Conservation (phyloP, 352 stramenopile genomes). For the Vaucheria bursata region DNA sequence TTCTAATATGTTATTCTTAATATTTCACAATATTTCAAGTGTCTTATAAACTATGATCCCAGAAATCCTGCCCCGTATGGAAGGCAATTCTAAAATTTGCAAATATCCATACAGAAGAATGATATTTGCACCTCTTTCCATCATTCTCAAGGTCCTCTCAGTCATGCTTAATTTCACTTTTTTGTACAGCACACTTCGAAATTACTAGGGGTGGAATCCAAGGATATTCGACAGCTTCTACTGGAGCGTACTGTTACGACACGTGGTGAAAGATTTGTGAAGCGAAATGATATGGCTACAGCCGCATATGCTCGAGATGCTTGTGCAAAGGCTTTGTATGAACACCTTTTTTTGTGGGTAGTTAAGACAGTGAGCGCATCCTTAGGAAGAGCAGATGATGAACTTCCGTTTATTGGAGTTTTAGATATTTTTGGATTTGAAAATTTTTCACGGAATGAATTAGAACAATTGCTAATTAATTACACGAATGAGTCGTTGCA, state of each 20-base stretch:
- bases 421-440: slow-evolving; percentile 99
- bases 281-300: slow-evolving; percentile 54
- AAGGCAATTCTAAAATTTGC: not conserved
- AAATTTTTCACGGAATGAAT: slow-evolving; percentile 84
- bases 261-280: slow-evolving; percentile 35
- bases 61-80: not conserved
- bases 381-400: slow-evolving; percentile 13
- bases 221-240: slow-evolving; percentile 13
- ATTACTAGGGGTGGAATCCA: slow-evolving; percentile 16
- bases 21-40: too few species aligned
- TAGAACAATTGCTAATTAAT: slow-evolving; percentile 85
- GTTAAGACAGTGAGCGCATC: slow-evolving; percentile 37
- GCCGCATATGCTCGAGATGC: slow-evolving; percentile 83
- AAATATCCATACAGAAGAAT: not conserved
- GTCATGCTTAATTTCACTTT: not conserved
- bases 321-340: slow-evolving; percentile 81
- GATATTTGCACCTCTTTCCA: not conserved
- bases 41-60: too few species aligned
- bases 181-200: not conserved
- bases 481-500: slow-evolving; percentile 76
- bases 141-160: slow-evolving; percentile 6
- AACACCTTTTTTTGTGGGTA: slow-evolving; percentile 49
- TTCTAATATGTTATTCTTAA: too few species aligned
- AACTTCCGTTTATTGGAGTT: slow-evolving; percentile 71
- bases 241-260: slow-evolving; percentile 32